A percentile compares a stretch with the other conserved stretches of the same genome.
Conservation (phyloP, 148 eudicot genomes). For the Rhododendron simsii region DNA sequence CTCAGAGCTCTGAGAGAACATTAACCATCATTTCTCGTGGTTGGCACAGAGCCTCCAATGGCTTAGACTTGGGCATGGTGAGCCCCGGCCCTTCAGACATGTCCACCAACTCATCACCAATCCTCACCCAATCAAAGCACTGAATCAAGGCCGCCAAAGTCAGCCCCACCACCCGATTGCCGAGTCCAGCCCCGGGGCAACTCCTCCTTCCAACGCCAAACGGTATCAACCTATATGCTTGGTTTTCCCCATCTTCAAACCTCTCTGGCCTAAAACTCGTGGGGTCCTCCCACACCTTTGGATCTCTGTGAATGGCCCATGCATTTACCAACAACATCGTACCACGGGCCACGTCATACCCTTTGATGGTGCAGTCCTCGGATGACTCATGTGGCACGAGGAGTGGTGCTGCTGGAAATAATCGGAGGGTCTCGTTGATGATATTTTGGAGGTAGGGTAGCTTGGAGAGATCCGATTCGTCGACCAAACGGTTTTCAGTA, state of each 20-base stretch:
- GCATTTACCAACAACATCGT: slow-evolving; percentile 24
- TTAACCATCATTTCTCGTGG: background rate
- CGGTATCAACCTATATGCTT: slow-evolving; percentile 30
- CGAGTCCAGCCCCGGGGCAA: slow-evolving; percentile 38
- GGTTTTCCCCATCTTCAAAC: slow-evolving; percentile 22
- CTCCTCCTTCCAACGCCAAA: slow-evolving; percentile 41
- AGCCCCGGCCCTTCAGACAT: slow-evolving; percentile 34
- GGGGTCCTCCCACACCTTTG: slow-evolving; percentile 32
- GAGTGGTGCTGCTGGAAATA: slow-evolving; percentile 21
- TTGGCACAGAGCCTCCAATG: slow-evolving; percentile 30
- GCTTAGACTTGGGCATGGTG: slow-evolving; percentile 33
- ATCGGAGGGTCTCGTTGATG: slow-evolving; percentile 24
- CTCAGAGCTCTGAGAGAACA: background rate
- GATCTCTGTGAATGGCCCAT: slow-evolving; percentile 24
- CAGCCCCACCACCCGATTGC: slow-evolving; percentile 27
- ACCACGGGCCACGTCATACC: slow-evolving; percentile 12
- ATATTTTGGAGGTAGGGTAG: slow-evolving; percentile 19
- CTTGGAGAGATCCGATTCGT: slow-evolving; percentile 22
- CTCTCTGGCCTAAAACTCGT: slow-evolving; percentile 39
- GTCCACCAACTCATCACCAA: slow-evolving; percentile 24
- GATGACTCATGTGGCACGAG: slow-evolving; percentile 26
- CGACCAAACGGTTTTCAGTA: background rate
- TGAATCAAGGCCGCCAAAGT: slow-evolving; percentile 33
- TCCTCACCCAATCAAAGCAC: slow-evolving; percentile 43
- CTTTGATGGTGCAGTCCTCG: slow-evolving; percentile 6